Evolutionary conservation across 495 filamentous ascomycete species (phyloP).

Genomic region (Pseudevernia furfuracea): DNA sequence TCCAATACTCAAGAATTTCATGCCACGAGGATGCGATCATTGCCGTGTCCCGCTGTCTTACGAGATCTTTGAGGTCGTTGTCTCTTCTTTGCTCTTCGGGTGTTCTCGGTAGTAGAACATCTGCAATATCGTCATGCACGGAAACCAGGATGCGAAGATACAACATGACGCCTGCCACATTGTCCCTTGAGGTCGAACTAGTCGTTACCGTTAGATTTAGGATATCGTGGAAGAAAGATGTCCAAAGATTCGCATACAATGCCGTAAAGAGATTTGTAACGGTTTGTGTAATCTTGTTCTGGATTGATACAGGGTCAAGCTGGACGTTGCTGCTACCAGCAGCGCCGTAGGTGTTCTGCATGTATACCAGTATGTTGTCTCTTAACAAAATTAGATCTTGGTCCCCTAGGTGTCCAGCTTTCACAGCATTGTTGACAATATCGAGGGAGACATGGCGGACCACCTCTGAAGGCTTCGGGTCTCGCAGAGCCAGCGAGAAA

Average conservation of each 20-base stretch:
- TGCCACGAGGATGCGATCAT: constrained; percentile 86
- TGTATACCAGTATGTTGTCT: constrained; percentile 69
- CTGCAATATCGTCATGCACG: constrained; percentile 95
- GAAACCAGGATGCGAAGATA: constrained; percentile 82
- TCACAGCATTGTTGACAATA: constrained; percentile 82
- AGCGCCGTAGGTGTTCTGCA: constrained; percentile 60
- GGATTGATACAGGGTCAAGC: constrained; percentile 46
- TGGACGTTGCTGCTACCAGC: constrained; percentile 53
- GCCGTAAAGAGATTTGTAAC: constrained; percentile 83
- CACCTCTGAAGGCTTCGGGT: constrained; percentile 71
- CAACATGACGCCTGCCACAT: constrained; percentile 66
- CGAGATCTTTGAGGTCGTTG: constrained; percentile 78
- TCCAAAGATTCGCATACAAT: constrained; percentile 78
- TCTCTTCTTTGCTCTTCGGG: constrained; percentile 68
- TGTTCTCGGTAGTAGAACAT: constrained; percentile 72
- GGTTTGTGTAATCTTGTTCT: constrained; percentile 96
- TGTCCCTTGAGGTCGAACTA: constrained; percentile 53
- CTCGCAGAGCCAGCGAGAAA: constrained; percentile 71
- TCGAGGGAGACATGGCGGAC: constrained; percentile 84
- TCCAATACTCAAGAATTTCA: constrained; percentile 77
- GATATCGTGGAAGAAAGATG: constrained; percentile 81
- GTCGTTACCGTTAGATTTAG: constrained; percentile 52
- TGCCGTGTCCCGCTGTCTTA: constrained; percentile 73
- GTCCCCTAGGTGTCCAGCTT: constrained; percentile 60
- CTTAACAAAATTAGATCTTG: constrained; percentile 61